A percentile compares a stretch with the other conserved stretches of the same genome.
Conservation (phyloP, 495 filamentous ascomycete species). For the Aspergillus homomorphus region DNA sequence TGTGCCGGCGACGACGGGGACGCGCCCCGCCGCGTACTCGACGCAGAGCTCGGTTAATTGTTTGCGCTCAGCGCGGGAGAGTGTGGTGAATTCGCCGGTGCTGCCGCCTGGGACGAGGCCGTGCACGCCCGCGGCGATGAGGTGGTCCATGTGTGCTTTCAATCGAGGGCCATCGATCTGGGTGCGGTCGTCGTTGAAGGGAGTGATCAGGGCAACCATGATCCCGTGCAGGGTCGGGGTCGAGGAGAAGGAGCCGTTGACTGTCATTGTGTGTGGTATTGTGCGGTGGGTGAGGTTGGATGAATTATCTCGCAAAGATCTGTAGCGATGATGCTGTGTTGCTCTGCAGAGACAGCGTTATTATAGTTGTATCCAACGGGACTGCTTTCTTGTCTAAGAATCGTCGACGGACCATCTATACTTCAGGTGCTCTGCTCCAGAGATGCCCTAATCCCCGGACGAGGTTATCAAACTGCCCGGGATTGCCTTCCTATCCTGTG, state of each 20-base stretch:
- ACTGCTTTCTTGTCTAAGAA: neutral
- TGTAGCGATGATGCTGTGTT: neutral
- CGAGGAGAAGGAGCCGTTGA: too few relatives aligned
- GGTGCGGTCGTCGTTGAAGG: conserved; percentile 34
- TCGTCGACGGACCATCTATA: neutral
- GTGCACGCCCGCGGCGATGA: conserved; percentile 33
- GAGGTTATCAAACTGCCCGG: conserved; percentile 2
- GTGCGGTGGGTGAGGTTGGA: neutral
- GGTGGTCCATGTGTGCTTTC: conserved; percentile 35
- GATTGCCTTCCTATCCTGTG: conserved; percentile 5
- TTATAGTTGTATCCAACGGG: neutral
- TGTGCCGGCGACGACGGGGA: conserved; percentile 35
- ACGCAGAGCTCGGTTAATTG: conserved; percentile 38
- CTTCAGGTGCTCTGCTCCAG: too few relatives aligned
- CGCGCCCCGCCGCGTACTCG: conserved; percentile 31
- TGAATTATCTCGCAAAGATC: too few relatives aligned
- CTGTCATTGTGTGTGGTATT: conserved; percentile 13
- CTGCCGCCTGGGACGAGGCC: conserved; percentile 40
- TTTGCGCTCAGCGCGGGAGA: conserved; percentile 34
- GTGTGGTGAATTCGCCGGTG: conserved; percentile 39
- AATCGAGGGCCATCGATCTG: conserved; percentile 32
- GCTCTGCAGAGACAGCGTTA: neutral
- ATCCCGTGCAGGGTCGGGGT: conserved; percentile 32
- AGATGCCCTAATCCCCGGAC: neutral
- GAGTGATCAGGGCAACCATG: conserved; percentile 39